A percentile compares a stretch with the other conserved stretches of the same genome.
phyloP scores from a whole-genome alignment of 2,329 filamentous ascomycete species.

The Colletotrichum scovillei region DNA sequence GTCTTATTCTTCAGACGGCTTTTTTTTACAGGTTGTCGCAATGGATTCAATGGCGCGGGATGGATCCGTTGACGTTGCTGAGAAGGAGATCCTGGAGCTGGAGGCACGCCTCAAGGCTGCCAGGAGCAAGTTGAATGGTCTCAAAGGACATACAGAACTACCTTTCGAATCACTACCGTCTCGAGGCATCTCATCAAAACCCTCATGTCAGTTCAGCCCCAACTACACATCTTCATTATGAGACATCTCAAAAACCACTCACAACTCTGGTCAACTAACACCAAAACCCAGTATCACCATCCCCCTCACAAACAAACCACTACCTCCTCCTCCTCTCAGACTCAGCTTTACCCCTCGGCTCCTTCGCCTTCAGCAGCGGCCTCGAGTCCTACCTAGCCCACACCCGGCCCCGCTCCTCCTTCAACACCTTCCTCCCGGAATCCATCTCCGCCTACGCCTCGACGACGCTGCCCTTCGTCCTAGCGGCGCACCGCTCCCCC shows the following conservation, averaged over 20 bases:
- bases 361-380: slow-evolving; percentile 88
- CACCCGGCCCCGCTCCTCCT: slow-evolving; percentile 59
- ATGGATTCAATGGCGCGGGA: slow-evolving; percentile 40
- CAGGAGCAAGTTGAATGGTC: slow-evolving; percentile 54
- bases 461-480: slow-evolving; percentile 79
- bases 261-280: slow-evolving; percentile 6
- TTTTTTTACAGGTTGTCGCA: neutral
- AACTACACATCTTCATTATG: slow-evolving; percentile 31
- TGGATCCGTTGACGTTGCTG: slow-evolving; percentile 43
- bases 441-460: slow-evolving; percentile 78
- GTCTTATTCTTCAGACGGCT: neutral
- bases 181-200: slow-evolving; percentile 11
- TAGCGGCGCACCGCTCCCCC: slow-evolving; percentile 72
- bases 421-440: slow-evolving; percentile 75
- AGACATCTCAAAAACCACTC: slow-evolving; percentile 31
- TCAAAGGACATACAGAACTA: slow-evolving; percentile 48
- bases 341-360: slow-evolving; percentile 83
- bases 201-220: slow-evolving; percentile 35
- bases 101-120: slow-evolving; percentile 63
- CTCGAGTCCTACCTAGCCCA: slow-evolving; percentile 87
- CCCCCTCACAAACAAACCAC: slow-evolving; percentile 56
- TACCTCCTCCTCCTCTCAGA: slow-evolving; percentile 83
- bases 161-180: neutral
- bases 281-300: neutral
- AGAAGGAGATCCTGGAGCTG: slow-evolving; percentile 69